Evolutionary conservation across 169 alveolate genomes (phyloP).

Genomic region (Perkinsus olseni): DNA sequence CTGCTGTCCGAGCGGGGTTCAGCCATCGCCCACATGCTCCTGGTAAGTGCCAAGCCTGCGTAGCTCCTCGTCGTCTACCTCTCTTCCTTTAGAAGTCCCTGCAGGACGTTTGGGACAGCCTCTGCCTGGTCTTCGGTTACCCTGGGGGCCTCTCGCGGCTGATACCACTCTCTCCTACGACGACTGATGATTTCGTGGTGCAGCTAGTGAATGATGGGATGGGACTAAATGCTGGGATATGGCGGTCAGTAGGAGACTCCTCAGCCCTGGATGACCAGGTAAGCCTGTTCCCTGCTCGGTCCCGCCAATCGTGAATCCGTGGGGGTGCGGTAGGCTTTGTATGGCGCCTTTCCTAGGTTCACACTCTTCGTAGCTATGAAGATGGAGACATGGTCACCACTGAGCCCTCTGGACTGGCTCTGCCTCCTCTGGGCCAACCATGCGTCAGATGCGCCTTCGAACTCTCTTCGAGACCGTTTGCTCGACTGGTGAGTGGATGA

Average conservation of each 20-base stretch:
- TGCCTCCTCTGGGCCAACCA: not conserved
- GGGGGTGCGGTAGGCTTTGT: not conserved
- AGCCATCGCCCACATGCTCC: not conserved
- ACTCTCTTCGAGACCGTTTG: not conserved
- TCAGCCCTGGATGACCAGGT: not conserved
- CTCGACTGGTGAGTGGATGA: not conserved
- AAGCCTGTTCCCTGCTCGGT: too few species aligned
- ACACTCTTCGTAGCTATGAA: not conserved
- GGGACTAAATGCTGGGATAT: not conserved
- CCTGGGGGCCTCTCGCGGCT: not conserved
- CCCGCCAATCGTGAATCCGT: too few species aligned
- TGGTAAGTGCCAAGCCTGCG: not conserved
- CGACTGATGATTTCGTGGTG: not conserved
- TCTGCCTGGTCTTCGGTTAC: not conserved
- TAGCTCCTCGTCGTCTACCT: not conserved
- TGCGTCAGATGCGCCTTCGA: not conserved
- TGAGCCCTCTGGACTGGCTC: not conserved
- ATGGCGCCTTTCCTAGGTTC: not conserved
- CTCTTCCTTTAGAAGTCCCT: not conserved
- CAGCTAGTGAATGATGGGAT: not conserved
- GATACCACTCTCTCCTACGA: not conserved
- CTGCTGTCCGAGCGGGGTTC: not conserved
- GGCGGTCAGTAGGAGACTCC: not conserved
- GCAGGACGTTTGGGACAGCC: not conserved
- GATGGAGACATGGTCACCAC: not conserved